A percentile compares a stretch with the other conserved stretches of the same genome.
phyloP scores from a whole-genome alignment of 768 basidiomycete species.

The Termitomyces sp. region DNA sequence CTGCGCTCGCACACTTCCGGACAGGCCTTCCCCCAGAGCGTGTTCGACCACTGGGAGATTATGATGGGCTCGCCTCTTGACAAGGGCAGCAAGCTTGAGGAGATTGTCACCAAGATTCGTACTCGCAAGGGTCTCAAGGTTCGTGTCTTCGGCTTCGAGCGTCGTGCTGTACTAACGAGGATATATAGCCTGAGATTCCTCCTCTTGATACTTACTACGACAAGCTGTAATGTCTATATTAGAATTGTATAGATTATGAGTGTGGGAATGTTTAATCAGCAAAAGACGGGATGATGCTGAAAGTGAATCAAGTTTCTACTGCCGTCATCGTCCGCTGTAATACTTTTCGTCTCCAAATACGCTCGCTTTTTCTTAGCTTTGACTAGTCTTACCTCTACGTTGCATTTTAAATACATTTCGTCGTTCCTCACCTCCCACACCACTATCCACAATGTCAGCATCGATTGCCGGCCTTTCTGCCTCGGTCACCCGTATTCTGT shows the following conservation, averaged over 20 bases:
- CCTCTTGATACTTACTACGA: constrained; percentile 89
- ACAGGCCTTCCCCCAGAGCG: constrained; percentile 96
- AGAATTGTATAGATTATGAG: constrained; percentile 6
- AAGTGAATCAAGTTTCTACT: constrained; percentile 3
- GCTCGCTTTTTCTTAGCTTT: constrained; percentile 20
- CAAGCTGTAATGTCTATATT: constrained; percentile 59
- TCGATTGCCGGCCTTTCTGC: constrained; percentile 84
- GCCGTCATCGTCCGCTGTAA: constrained; percentile 11
- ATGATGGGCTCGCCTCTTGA: constrained; percentile 84
- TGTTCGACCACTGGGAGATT: constrained; percentile 91
- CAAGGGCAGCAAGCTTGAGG: constrained; percentile 89
- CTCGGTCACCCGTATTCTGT: constrained; percentile 93
- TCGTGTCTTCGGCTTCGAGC: constrained; percentile 9
- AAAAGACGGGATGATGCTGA: constrained; percentile 5
- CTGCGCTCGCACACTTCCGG: constrained; percentile 90
- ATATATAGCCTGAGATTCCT: constrained; percentile 77
- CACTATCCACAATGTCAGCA: constrained; percentile 52
- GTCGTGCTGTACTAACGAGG: constrained; percentile 9
- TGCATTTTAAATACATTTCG: constrained; percentile 17
- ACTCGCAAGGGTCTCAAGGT: constrained; percentile 95
- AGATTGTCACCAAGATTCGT: constrained; percentile 79
- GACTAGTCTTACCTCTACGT: constrained; percentile 13
- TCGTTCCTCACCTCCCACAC: constrained; percentile 18
- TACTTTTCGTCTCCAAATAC: constrained; percentile 19
- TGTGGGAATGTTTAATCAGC: constrained; percentile 16